Conservation (phyloP, 169 alveolate genomes). For the Eimeria praecox region DNA sequence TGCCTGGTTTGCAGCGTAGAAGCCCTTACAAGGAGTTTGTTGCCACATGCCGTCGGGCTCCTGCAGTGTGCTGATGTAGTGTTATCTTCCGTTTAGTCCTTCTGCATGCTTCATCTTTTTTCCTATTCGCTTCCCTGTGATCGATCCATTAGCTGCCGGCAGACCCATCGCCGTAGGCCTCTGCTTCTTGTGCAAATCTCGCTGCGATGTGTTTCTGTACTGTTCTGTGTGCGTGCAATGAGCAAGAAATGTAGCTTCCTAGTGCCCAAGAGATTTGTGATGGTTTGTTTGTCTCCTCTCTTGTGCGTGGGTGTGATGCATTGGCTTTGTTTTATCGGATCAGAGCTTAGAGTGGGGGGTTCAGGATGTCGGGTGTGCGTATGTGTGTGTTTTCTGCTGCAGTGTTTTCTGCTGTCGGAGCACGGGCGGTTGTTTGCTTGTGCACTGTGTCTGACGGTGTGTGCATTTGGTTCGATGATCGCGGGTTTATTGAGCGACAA, state of each 20-base stretch:
- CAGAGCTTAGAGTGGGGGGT: background rate
- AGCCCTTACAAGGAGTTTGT: background rate
- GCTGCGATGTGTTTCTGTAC: background rate
- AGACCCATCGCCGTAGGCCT: background rate
- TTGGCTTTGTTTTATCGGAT: background rate
- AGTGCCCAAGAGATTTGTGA: background rate
- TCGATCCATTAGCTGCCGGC: background rate
- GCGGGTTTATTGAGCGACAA: conserved; percentile 75
- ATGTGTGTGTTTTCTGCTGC: background rate
- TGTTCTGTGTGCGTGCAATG: background rate
- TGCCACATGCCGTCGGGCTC: background rate
- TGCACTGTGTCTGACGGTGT: conserved; percentile 63
- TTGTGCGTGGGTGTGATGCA: background rate
- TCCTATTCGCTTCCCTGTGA: background rate
- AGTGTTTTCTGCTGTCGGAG: conserved; percentile 41
- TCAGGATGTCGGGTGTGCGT: background rate
- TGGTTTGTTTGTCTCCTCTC: background rate
- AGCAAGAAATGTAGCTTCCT: too few relatives aligned
- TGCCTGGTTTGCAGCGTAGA: too few relatives aligned
- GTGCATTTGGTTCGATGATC: conserved; percentile 74
- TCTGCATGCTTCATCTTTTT: background rate
- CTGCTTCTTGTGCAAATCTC: background rate
- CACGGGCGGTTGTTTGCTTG: conserved; percentile 72
- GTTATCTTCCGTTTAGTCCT: background rate
- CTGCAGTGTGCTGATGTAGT: background rate